These are phyloP conservation scores for Thielaviopsis euricoi DNA, from an alignment of 2,329 filamentous ascomycete species.

Conservation along the genomic window DNA sequence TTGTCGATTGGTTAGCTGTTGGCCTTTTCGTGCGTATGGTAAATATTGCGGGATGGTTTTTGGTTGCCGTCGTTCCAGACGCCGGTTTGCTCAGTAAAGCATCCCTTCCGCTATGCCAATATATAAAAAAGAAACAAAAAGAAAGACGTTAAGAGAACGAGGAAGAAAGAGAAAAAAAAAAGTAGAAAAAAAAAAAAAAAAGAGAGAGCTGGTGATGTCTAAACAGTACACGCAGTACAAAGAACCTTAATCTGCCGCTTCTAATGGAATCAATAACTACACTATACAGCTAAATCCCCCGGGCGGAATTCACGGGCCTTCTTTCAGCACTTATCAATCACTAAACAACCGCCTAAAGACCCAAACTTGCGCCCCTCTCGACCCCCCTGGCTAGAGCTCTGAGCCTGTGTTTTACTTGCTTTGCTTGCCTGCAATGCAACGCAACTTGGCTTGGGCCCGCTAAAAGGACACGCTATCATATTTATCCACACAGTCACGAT, in stretches of 20 bases:
- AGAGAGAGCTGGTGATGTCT: background rate
- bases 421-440: background rate
- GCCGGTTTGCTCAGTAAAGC: background rate
- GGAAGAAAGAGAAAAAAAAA: background rate
- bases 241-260: background rate
- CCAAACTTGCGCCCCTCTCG: background rate
- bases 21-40: too few relatives aligned
- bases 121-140: background rate
- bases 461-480: constrained; percentile 11
- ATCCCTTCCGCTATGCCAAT: background rate
- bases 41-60: too few relatives aligned
- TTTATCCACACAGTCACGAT: constrained; percentile 1
- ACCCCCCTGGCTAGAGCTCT: too few relatives aligned
- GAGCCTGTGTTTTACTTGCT: background rate
- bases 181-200: background rate
- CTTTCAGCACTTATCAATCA: background rate
- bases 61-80: background rate
- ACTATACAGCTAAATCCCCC: too few relatives aligned
- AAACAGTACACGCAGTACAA: too few relatives aligned
- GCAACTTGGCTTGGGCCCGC: background rate
- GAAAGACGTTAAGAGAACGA: background rate
- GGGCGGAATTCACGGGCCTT: background rate
- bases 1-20: too few relatives aligned
- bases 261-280: background rate
- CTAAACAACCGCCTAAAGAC: background rate